Percentiles rank a stretch among this genome's conserved stretches.
phyloP scores from a whole-genome alignment of 2,329 filamentous ascomycete species.

The Colletotrichum spaethianum region DNA sequence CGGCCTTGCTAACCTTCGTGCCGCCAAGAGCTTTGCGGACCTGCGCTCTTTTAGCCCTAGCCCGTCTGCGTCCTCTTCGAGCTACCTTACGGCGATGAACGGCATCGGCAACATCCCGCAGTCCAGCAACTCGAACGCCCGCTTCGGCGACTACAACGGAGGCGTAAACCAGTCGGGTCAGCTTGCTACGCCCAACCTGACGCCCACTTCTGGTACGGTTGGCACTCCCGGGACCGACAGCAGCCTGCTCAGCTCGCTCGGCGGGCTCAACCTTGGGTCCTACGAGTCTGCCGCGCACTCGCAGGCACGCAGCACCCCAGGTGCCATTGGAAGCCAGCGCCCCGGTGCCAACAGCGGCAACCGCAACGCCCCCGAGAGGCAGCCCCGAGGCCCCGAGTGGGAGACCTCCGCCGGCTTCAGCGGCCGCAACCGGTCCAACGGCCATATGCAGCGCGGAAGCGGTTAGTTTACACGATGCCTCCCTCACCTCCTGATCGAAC shows the following conservation, averaged over 20 bases:
- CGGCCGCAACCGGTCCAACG: conserved; percentile 68
- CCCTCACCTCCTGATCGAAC: background rate
- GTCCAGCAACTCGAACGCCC: conserved; percentile 52
- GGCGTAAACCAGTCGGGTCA: conserved; percentile 53
- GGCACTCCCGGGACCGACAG: conserved; percentile 57
- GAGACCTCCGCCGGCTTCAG: conserved; percentile 68
- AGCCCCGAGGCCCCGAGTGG: conserved; percentile 77
- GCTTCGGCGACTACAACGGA: conserved; percentile 63
- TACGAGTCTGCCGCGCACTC: conserved; percentile 62
- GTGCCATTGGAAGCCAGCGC: conserved; percentile 77
- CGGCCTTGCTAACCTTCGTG: conserved; percentile 81
- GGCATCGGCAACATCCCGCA: conserved; percentile 69
- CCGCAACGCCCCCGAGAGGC: conserved; percentile 69
- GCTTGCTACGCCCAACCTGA: conserved; percentile 52
- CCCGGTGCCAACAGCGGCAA: conserved; percentile 63
- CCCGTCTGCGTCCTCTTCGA: conserved; percentile 89
- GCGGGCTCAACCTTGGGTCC: conserved; percentile 65
- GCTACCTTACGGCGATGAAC: conserved; percentile 75
- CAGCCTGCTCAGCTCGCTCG: conserved; percentile 63
- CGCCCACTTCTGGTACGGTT: conserved; percentile 53
- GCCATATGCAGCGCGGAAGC: conserved; percentile 74
- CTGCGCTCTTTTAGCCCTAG: conserved; percentile 95
- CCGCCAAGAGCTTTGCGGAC: conserved; percentile 97
- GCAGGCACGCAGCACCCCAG: conserved; percentile 64
- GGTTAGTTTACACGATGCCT: conserved; percentile 59